Evolutionary conservation across 2,329 filamentous ascomycete species (phyloP).

Genomic region (Exophiala xenobiotica): DNA sequence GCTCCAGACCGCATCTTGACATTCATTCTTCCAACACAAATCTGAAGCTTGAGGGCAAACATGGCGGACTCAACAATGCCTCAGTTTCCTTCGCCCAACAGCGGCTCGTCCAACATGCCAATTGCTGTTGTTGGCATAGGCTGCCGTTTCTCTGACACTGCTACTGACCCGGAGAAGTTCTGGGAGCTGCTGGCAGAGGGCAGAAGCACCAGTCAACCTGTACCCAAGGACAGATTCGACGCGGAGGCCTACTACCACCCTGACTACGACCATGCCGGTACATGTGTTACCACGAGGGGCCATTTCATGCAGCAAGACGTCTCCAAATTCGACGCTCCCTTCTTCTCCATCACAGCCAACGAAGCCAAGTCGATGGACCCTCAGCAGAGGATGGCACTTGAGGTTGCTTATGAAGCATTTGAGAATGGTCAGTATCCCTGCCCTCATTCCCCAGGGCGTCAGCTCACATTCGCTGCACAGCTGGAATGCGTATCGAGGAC

Average conservation of each 20-base stretch:
- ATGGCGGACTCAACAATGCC: constrained; percentile 3
- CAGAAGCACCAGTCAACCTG: constrained; percentile 14
- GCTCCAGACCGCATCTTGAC: background rate
- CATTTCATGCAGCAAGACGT: constrained; percentile 27
- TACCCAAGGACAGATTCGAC: constrained; percentile 32
- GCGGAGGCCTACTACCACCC: constrained; percentile 32
- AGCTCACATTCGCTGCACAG: background rate
- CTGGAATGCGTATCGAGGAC: constrained; percentile 25
- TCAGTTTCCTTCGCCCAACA: constrained; percentile 4
- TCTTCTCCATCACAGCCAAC: constrained; percentile 28
- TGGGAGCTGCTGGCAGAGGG: constrained; percentile 29
- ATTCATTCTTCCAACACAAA: background rate
- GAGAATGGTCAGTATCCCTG: constrained; percentile 19
- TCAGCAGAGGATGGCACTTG: constrained; percentile 29
- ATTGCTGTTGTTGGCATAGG: constrained; percentile 33
- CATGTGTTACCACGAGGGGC: constrained; percentile 15
- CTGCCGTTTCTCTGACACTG: constrained; percentile 31
- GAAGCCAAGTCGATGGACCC: constrained; percentile 33
- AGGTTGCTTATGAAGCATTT: constrained; percentile 29
- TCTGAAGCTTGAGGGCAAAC: background rate
- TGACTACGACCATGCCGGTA: constrained; percentile 4
- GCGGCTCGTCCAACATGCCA: constrained; percentile 18
- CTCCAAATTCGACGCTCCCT: constrained; percentile 32
- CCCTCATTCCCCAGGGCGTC: background rate
- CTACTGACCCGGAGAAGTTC: constrained; percentile 24